Evolutionary conservation across 106 monocot genomes (phyloP).

Genomic region (Allium cepa): DNA sequence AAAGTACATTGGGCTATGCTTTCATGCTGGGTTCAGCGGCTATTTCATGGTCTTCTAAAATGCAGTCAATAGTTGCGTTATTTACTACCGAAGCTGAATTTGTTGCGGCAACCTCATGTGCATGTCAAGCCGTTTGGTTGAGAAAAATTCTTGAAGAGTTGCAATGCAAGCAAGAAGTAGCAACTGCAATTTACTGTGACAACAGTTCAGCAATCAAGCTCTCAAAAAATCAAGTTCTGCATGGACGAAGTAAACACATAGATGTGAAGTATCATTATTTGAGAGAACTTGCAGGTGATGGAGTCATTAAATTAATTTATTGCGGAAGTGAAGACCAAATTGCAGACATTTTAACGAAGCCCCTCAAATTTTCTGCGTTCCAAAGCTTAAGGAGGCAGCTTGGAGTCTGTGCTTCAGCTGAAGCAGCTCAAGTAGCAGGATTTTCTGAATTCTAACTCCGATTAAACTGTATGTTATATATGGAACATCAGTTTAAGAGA

Average conservation of each 20-base stretch:
- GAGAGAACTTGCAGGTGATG: slow-evolving; percentile 3
- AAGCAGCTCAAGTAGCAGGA: too few species aligned
- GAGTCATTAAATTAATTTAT: slow-evolving; percentile 3
- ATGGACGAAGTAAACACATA: background rate
- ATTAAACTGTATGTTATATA: too few species aligned
- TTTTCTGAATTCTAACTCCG: too few species aligned
- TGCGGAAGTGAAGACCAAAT: background rate
- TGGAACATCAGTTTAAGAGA: too few species aligned
- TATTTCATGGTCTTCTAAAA: slow-evolving; percentile 16
- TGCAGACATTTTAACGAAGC: slow-evolving; percentile 9
- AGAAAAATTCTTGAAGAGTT: slow-evolving; percentile 6
- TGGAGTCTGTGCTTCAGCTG: background rate
- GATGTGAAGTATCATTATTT: slow-evolving; percentile 3
- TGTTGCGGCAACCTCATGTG: slow-evolving; percentile 1
- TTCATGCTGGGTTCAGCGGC: slow-evolving; percentile 5
- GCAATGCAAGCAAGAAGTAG: background rate
- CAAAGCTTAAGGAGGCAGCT: background rate
- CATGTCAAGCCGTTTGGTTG: slow-evolving; percentile 5
- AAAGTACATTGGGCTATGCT: slow-evolving; percentile 8
- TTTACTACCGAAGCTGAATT: slow-evolving; percentile 12
- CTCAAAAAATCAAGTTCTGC: slow-evolving; percentile 8
- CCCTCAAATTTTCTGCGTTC: background rate
- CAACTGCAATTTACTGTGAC: slow-evolving; percentile 12
- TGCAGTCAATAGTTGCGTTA: slow-evolving; percentile 2
- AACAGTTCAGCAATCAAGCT: slow-evolving; percentile 10